These are phyloP conservation scores for Melastoma malabathricum DNA, from an alignment of 345 rosid species.

Conservation along the genomic window DNA sequence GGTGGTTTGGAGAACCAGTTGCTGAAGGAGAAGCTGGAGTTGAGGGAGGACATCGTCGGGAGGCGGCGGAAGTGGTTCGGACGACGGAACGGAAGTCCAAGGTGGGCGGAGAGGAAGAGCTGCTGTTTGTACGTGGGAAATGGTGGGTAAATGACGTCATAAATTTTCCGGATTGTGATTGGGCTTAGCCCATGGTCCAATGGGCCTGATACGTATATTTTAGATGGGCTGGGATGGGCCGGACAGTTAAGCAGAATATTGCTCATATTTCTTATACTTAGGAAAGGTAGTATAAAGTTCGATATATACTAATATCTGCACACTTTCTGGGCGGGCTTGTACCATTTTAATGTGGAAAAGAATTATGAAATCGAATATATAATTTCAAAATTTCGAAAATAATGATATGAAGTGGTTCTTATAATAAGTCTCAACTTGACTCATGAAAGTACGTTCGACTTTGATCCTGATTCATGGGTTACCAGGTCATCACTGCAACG, in stretches of 20 bases:
- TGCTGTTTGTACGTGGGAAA: neutral
- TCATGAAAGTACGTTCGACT: too few relatives aligned
- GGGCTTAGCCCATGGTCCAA: neutral
- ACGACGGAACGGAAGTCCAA: neutral
- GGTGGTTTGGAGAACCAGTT: conserved; percentile 68
- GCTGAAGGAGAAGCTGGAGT: conserved; percentile 70
- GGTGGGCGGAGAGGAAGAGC: neutral
- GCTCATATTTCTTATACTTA: too few relatives aligned
- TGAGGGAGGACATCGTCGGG: conserved; percentile 48
- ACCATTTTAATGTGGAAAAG: too few relatives aligned
- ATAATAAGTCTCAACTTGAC: too few relatives aligned
- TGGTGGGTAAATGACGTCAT: neutral
- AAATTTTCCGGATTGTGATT: neutral
- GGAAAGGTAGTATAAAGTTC: too few relatives aligned
- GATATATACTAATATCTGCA: too few relatives aligned
- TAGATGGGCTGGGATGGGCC: too few relatives aligned
- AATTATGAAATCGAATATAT: too few relatives aligned
- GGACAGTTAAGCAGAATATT: too few relatives aligned
- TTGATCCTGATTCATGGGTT: neutral
- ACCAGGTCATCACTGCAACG: neutral
- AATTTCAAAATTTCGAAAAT: too few relatives aligned
- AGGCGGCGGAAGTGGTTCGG: neutral
- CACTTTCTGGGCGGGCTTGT: too few relatives aligned
- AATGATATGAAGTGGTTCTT: too few relatives aligned
- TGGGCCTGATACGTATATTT: neutral